Evolutionary conservation across 371 early-diverging fungal genomes (phyloP).

Genomic region (Mortierella sp.): DNA sequence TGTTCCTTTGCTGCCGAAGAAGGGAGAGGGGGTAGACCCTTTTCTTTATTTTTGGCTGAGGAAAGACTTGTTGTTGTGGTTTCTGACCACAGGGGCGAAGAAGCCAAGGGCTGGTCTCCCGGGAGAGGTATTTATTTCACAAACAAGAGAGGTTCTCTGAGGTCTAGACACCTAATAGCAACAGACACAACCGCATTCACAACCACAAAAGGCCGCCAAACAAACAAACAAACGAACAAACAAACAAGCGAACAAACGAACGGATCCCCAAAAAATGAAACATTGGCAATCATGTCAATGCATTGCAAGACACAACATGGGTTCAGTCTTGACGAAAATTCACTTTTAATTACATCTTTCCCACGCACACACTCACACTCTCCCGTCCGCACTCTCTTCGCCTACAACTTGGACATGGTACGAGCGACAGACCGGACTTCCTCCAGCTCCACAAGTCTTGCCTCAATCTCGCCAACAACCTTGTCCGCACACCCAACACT

Average conservation of each 20-base stretch:
- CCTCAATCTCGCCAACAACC: constrained; percentile 64
- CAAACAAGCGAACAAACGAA: not conserved
- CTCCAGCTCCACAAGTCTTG: constrained; percentile 15
- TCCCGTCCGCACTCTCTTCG: not conserved
- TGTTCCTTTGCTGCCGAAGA: not conserved
- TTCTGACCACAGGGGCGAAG: no score
- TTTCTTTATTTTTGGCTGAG: no score
- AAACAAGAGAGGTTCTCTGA: no score
- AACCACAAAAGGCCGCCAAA: no score
- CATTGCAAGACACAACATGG: not conserved
- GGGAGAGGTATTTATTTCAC: no score
- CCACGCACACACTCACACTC: not conserved
- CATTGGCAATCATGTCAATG: not conserved
- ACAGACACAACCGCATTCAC: no score
- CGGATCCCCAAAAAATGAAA: not conserved
- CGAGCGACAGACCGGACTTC: not conserved
- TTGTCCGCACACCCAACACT: constrained; percentile 80
- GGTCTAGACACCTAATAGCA: no score
- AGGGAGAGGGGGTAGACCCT: not conserved
- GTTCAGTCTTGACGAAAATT: no score
- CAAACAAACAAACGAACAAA: not conserved
- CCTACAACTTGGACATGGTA: constrained; percentile 44
- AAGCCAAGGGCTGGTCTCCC: no score
- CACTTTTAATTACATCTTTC: not conserved
- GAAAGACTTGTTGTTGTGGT: no score